Percentiles rank a stretch among this genome's conserved stretches.
Evolutionary conservation across 495 filamentous ascomycete genomes (phyloP).

Genomic region (Parathielavia appendiculata): DNA sequence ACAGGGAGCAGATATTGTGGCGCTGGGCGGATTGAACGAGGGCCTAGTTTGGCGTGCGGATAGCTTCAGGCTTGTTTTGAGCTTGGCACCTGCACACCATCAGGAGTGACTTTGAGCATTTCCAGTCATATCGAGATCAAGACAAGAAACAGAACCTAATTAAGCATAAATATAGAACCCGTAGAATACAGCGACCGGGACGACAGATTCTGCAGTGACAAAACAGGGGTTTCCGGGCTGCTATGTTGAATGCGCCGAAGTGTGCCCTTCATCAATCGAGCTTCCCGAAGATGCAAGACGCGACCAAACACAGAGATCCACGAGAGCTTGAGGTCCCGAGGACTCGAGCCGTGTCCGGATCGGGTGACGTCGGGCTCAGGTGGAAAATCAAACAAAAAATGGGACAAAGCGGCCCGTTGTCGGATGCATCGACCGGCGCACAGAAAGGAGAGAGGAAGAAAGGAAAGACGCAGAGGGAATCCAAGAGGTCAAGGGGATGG

Average conservation of each 20-base stretch:
- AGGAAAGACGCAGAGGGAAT: slow-evolving; percentile 38
- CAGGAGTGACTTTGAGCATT: slow-evolving; percentile 25
- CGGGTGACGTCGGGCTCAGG: background rate
- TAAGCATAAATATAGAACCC: slow-evolving; percentile 24
- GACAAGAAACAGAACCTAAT: background rate
- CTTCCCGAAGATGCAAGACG: slow-evolving; percentile 27
- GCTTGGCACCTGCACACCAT: slow-evolving; percentile 10
- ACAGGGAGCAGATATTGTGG: background rate
- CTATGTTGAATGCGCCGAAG: slow-evolving; percentile 34
- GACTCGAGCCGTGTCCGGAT: slow-evolving; percentile 4
- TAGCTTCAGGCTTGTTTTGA: slow-evolving; percentile 36
- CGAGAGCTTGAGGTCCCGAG: background rate
- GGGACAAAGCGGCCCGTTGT: slow-evolving; percentile 10
- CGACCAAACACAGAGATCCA: slow-evolving; percentile 24
- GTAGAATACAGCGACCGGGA: slow-evolving; percentile 23
- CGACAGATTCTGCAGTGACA: slow-evolving; percentile 12
- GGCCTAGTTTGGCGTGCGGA: slow-evolving; percentile 29
- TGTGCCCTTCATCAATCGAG: slow-evolving; percentile 18
- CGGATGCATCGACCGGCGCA: slow-evolving; percentile 9
- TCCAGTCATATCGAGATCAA: background rate
- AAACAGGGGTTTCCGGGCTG: slow-evolving; percentile 33
- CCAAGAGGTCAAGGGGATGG: slow-evolving; percentile 25
- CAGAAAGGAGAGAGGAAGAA: slow-evolving; percentile 25
- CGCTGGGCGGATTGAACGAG: slow-evolving; percentile 12
- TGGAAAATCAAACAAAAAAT: slow-evolving; percentile 27